Percentiles rank a stretch among this genome's conserved stretches.
Evolutionary conservation across 441 rosid species (phyloP).

Genomic region (Jatropha multifida): DNA sequence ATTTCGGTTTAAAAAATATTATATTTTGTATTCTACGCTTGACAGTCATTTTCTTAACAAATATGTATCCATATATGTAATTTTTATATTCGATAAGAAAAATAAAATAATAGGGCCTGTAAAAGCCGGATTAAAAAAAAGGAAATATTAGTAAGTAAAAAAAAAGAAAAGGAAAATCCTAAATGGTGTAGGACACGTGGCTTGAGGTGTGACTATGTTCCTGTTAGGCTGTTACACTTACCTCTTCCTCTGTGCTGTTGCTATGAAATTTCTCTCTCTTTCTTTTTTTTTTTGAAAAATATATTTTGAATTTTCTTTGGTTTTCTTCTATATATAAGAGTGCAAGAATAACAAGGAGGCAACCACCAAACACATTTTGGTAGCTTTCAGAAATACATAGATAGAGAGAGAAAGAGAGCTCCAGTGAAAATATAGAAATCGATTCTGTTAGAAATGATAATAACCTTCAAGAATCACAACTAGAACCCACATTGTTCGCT

Average conservation of each 20-base stretch:
- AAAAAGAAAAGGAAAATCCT: neutral
- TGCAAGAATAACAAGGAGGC: slow-evolving; percentile 13
- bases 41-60: no score
- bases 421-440: neutral
- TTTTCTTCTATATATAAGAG: neutral
- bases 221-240: neutral
- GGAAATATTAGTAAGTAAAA: no score
- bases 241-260: neutral
- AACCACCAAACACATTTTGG: neutral
- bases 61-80: no score
- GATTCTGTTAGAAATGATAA: neutral
- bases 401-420: neutral
- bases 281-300: neutral
- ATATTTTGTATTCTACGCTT: no score
- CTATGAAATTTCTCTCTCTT: neutral
- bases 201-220: neutral
- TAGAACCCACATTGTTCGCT: slow-evolving; percentile 19
- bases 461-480: neutral
- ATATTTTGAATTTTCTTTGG: neutral
- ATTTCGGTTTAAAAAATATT: no score
- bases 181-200: neutral
- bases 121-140: no score
- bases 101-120: no score
- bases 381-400: neutral
- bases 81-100: no score